Conservation (phyloP, 805 yeast species). For the Hanseniaspora meyeri region DNA sequence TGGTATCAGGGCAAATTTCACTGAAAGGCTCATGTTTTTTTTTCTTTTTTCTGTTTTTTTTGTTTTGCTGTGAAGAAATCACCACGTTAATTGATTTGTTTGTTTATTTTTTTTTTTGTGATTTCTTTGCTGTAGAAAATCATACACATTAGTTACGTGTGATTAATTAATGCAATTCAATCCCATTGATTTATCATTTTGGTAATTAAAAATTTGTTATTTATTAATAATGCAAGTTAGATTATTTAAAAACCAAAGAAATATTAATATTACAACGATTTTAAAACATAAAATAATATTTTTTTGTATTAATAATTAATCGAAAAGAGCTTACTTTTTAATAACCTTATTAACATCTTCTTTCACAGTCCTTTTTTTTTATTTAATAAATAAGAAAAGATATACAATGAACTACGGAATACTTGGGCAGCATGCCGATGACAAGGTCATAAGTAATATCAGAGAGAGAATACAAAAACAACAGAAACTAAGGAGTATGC, state of each 20-base stretch:
- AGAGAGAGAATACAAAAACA: constrained; percentile 13
- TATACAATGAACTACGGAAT: constrained; percentile 10
- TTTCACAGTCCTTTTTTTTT: no score
- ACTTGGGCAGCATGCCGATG: constrained; percentile 11
- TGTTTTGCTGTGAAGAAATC: background rate
- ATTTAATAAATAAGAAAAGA: background rate
- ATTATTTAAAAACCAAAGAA: background rate
- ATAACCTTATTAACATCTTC: no score
- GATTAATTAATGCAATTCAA: background rate
- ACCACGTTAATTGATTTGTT: background rate
- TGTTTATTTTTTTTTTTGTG: background rate
- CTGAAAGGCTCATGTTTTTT: background rate
- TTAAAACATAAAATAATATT: background rate
- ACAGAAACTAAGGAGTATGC: constrained; percentile 10
- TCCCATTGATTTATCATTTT: no score
- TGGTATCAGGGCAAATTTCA: background rate
- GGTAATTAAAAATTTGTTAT: no score
- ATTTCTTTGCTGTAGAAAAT: background rate
- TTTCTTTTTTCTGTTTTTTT: background rate
- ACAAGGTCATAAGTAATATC: constrained; percentile 9
- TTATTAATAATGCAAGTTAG: background rate
- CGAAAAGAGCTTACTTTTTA: no score
- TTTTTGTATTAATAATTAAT: no score
- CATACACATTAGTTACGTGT: background rate
- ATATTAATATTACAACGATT: no score